These are phyloP conservation scores for Aspergillus cavernicola DNA, from an alignment of 495 filamentous ascomycete species.

Conservation along the genomic window DNA sequence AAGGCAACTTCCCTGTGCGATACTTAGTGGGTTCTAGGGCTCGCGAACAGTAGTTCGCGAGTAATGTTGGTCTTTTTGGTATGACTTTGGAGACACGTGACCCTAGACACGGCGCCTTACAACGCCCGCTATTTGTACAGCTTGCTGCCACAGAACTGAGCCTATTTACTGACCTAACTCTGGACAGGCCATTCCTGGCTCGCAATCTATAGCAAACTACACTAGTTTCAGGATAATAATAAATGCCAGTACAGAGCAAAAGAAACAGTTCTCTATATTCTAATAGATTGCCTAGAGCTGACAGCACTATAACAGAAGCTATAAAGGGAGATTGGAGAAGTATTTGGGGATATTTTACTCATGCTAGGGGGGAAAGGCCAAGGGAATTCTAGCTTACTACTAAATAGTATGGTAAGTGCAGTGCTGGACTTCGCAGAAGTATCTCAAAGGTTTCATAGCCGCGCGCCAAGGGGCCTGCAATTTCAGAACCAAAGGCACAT, in stretches of 20 bases:
- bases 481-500: slow-evolving; percentile 17
- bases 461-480: slow-evolving; percentile 25
- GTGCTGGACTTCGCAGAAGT: slow-evolving; percentile 29
- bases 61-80: no score
- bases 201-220: neutral
- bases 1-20: no score
- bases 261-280: slow-evolving; percentile 2
- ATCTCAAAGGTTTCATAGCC: slow-evolving; percentile 25
- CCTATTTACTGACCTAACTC: slow-evolving; percentile 12
- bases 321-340: slow-evolving; percentile 14
- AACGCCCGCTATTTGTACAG: no score
- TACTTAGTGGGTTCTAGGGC: no score
- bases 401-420: slow-evolving; percentile 14
- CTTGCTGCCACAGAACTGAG: neutral
- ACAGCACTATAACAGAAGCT: slow-evolving; percentile 10
- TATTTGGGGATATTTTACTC: slow-evolving; percentile 20
- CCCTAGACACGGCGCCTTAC: no score
- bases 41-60: no score
- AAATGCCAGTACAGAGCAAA: slow-evolving; percentile 8
- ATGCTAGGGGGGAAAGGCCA: slow-evolving; percentile 22
- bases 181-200: slow-evolving; percentile 15
- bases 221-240: slow-evolving; percentile 7
- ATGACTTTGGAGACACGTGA: no score
- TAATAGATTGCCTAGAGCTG: slow-evolving; percentile 1
- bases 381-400: slow-evolving; percentile 21